Evolutionary conservation across 345 rosid species (phyloP).

Genomic region (Pistacia vera): DNA sequence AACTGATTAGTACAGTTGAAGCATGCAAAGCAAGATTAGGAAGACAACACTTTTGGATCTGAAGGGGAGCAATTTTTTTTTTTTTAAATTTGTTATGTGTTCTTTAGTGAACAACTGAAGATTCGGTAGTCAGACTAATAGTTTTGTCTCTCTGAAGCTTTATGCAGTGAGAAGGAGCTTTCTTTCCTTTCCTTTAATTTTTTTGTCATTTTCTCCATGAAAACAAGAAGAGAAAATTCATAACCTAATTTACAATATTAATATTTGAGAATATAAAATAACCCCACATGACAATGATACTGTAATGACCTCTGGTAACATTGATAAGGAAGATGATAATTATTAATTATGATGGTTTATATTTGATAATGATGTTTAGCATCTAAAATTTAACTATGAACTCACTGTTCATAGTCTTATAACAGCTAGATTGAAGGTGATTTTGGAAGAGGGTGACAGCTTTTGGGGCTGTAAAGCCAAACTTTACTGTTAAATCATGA

Average conservation of each 20-base stretch:
- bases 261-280: too few species aligned
- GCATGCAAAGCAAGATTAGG: conserved; percentile 47
- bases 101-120: conserved; percentile 45
- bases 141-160: conserved; percentile 37
- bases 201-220: conserved; percentile 34
- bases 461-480: conserved; percentile 28
- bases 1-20: conserved; percentile 25
- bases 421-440: conserved; percentile 17
- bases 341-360: background rate
- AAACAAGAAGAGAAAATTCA: conserved; percentile 1
- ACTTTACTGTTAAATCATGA: conserved; percentile 27
- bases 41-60: conserved; percentile 21
- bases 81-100: conserved; percentile 37
- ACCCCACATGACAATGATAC: background rate
- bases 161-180: conserved; percentile 57
- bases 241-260: too few species aligned
- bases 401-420: background rate
- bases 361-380: conserved; percentile 13
- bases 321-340: background rate
- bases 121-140: conserved; percentile 44
- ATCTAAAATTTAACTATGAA: background rate
- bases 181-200: background rate
- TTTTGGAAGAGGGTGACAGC: conserved; percentile 10
- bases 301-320: too few species aligned
- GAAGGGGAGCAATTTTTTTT: conserved; percentile 20